Percentiles rank a stretch among this genome's conserved stretches.
Conservation (phyloP, 1,284 basidiomycete species). For the Phellinidium pouzarii region DNA sequence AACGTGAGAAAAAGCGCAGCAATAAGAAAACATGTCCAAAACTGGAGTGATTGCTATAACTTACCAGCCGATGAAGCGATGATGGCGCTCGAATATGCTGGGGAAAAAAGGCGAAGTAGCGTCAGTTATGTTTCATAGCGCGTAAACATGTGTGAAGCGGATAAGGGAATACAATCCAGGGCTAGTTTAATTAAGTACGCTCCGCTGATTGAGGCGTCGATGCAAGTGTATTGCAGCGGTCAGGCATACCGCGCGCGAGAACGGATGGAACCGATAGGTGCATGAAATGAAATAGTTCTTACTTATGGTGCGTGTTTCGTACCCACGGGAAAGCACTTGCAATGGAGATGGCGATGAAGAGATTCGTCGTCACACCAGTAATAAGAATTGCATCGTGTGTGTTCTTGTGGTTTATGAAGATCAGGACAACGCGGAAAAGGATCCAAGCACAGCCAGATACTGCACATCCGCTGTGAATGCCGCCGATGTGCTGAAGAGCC, state of each 20-base stretch:
- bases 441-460: conserved; percentile 58
- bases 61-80: conserved; percentile 65
- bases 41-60: conserved; percentile 22
- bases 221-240: conserved; percentile 20
- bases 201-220: neutral
- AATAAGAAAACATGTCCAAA: conserved; percentile 4
- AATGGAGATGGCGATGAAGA: conserved; percentile 50
- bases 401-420: conserved; percentile 47
- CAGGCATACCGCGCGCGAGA: neutral
- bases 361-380: conserved; percentile 50
- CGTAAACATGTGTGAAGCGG: neutral
- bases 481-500: conserved; percentile 58
- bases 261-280: neutral
- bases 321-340: conserved; percentile 63
- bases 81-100: conserved; percentile 62
- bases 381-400: conserved; percentile 51
- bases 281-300: conserved; percentile 23
- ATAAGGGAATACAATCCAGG: neutral
- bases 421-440: conserved; percentile 46
- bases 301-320: conserved; percentile 64
- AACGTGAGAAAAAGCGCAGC: conserved; percentile 16
- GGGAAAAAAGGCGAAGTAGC: neutral
- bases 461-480: conserved; percentile 67
- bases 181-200: neutral
- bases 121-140: conserved; percentile 8